Evolutionary conservation across 1,284 basidiomycete genomes (phyloP).

Genomic region (Ganoderma lingzhi): DNA sequence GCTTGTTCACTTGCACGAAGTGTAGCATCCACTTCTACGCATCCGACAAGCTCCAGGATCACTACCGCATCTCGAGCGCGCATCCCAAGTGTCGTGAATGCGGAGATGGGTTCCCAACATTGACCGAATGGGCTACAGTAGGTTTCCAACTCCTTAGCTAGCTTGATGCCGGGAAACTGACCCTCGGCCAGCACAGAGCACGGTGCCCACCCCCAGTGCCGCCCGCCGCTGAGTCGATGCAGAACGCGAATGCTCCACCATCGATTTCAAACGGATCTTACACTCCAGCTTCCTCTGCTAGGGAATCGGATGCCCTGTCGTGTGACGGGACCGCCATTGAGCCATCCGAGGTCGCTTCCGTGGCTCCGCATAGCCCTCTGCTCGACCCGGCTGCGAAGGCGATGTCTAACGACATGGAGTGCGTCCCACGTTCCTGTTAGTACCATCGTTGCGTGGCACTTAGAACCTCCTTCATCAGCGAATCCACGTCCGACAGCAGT

Average conservation of each 20-base stretch:
- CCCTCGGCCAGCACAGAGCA: neutral
- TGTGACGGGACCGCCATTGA: neutral
- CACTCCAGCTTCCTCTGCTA: neutral
- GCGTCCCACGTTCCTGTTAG: neutral
- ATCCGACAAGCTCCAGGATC: constrained; percentile 11
- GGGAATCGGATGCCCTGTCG: neutral
- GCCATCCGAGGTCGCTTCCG: neutral
- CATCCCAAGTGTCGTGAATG: constrained; percentile 18
- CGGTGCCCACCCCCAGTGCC: neutral
- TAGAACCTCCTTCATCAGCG: neutral
- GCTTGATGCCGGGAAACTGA: neutral
- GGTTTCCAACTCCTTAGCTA: neutral
- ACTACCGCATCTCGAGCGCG: constrained; percentile 19
- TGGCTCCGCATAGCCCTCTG: neutral
- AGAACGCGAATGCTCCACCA: neutral
- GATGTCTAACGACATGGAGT: neutral
- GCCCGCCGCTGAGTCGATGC: neutral
- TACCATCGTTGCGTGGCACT: neutral
- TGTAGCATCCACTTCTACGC: neutral
- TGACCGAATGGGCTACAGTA: constrained; percentile 10
- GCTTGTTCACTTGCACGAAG: neutral
- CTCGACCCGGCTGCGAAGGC: neutral
- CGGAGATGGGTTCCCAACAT: constrained; percentile 3
- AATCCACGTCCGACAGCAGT: neutral
- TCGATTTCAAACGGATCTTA: neutral